These are phyloP conservation scores for Lonicera japonica DNA, from an alignment of 129 eudicot genomes.

Conservation along the genomic window DNA sequence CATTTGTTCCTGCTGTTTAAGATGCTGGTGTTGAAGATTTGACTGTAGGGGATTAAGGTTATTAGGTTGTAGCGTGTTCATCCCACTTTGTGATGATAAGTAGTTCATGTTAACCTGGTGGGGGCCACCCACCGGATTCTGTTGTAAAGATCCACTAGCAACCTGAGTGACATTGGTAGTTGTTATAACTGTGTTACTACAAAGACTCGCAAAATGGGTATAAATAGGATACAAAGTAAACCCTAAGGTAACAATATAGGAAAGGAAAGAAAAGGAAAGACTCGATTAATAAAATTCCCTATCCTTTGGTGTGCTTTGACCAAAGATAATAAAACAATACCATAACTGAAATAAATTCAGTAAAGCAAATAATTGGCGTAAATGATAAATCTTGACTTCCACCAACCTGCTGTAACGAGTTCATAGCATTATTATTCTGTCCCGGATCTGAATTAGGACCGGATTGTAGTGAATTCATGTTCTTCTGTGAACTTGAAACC, in stretches of 20 bases:
- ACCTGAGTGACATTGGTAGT: too few species aligned
- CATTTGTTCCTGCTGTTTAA: slow-evolving; percentile 78
- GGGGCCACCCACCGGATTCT: slow-evolving; percentile 53
- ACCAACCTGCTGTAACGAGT: slow-evolving; percentile 48
- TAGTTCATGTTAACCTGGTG: slow-evolving; percentile 64
- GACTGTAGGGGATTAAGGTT: slow-evolving; percentile 32
- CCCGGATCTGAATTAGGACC: slow-evolving; percentile 47
- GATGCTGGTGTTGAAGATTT: slow-evolving; percentile 52
- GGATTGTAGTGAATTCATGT: slow-evolving; percentile 42
- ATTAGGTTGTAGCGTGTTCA: slow-evolving; percentile 45
- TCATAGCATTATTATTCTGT: slow-evolving; percentile 28
- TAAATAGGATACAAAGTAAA: too few species aligned
- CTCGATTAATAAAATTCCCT: too few species aligned
- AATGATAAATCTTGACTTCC: too few species aligned
- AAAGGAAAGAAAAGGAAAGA: too few species aligned
- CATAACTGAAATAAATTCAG: too few species aligned
- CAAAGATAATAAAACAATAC: too few species aligned
- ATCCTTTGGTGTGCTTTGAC: too few species aligned
- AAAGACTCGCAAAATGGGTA: too few species aligned
- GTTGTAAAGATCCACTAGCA: slow-evolving; percentile 62
- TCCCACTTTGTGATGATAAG: slow-evolving; percentile 44
- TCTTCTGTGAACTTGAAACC: slow-evolving; percentile 53
- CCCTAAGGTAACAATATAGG: too few species aligned
- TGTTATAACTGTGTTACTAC: too few species aligned
- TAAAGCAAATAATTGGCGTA: too few species aligned